Conservation (phyloP, 495 filamentous ascomycete genomes). For the Penicillium samsonianum region DNA sequence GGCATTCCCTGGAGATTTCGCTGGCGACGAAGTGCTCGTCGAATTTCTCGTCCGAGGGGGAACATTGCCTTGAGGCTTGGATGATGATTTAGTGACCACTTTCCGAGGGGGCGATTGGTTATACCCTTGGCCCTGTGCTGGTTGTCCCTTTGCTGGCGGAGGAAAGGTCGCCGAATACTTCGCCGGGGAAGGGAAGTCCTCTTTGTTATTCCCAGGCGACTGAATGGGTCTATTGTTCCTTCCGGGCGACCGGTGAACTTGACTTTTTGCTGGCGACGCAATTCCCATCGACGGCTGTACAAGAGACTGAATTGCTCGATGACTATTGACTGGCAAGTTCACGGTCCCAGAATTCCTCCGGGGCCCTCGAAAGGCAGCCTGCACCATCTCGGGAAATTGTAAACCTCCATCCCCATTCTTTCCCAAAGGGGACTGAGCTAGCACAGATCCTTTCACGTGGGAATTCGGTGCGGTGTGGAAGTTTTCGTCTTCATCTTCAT, state of each 20-base stretch:
- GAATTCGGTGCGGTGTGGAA: conserved; percentile 47
- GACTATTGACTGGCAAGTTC: neutral
- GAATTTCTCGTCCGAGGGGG: neutral
- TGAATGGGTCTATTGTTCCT: neutral
- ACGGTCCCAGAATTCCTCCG: neutral
- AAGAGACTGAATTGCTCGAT: neutral
- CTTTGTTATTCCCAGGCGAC: neutral
- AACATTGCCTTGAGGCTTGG: neutral
- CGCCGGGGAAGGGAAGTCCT: neutral
- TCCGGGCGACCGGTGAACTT: neutral
- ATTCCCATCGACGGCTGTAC: neutral
- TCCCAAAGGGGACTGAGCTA: neutral
- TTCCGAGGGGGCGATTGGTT: neutral
- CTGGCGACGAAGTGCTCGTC: neutral
- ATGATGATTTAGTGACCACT: neutral
- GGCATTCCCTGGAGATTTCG: neutral
- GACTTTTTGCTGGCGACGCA: neutral
- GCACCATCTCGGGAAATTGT: neutral
- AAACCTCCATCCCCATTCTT: neutral
- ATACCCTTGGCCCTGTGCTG: neutral
- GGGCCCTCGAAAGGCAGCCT: neutral
- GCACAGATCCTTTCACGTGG: conserved; percentile 24
- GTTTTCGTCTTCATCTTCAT: conserved; percentile 32
- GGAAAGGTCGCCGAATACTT: conserved; percentile 1
- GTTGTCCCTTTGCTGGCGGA: neutral